Evolutionary conservation across 306 rosid genomes (phyloP).

Genomic region (Hippophae rhamnoides): DNA sequence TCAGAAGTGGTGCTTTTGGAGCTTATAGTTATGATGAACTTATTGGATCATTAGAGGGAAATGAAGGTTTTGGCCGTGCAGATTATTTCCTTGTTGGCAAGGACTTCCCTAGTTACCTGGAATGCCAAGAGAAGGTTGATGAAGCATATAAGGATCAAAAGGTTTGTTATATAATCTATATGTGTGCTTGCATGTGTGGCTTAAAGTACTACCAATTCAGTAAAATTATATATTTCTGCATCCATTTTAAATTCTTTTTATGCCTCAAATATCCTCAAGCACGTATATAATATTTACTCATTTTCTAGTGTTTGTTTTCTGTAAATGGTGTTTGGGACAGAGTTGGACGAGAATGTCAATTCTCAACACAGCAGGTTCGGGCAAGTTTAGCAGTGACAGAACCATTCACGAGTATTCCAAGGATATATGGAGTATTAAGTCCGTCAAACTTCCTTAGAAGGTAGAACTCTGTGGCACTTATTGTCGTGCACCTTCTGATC

Average conservation of each 20-base stretch:
- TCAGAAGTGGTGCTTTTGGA: conserved; percentile 83
- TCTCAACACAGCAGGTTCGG: conserved; percentile 87
- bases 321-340: conserved; percentile 35
- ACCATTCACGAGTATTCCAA: conserved; percentile 88
- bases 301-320: conserved; percentile 9
- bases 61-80: conserved; percentile 85
- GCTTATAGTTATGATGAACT: conserved; percentile 57
- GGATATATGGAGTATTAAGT: conserved; percentile 80
- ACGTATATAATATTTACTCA: conserved; percentile 11
- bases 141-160: conserved; percentile 71
- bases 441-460: conserved; percentile 50
- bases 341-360: conserved; percentile 94
- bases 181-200: conserved; percentile 3
- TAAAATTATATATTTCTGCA: background rate
- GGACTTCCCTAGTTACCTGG: conserved; percentile 95
- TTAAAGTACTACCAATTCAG: background rate
- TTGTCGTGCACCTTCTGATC: conserved; percentile 12
- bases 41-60: conserved; percentile 84
- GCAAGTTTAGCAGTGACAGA: conserved; percentile 97
- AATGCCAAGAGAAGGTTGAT: conserved; percentile 88
- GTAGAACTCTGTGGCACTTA: background rate
- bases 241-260: background rate
- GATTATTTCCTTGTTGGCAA: conserved; percentile 97
- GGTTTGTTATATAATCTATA: conserved; percentile 32
- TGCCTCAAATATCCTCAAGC: background rate